These are phyloP conservation scores for Ligustrum vulgare DNA, from an alignment of 257 asterid genomes.

Conservation along the genomic window DNA sequence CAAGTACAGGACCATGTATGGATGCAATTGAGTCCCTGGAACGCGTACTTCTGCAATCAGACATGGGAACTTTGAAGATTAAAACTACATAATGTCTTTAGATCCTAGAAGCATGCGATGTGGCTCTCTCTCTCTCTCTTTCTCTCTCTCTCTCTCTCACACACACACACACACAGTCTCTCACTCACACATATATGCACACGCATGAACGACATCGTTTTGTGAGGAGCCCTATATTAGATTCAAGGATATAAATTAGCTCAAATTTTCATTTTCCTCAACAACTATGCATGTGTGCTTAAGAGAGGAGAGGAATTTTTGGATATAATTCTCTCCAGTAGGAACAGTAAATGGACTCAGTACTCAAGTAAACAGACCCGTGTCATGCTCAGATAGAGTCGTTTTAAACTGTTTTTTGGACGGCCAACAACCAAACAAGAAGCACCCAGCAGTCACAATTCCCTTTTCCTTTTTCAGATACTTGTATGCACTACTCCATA, in stretches of 20 bases:
- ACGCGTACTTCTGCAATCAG: constrained; percentile 53
- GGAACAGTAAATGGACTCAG: neutral
- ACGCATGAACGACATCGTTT: neutral
- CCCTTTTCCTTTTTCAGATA: neutral
- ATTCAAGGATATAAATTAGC: neutral
- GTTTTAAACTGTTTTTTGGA: neutral
- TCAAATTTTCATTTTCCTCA: neutral
- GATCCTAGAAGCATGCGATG: neutral
- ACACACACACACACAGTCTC: neutral
- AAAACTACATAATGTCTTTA: neutral
- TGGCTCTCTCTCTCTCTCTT: neutral
- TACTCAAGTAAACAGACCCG: neutral
- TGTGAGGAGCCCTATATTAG: neutral
- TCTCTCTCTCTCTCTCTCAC: neutral
- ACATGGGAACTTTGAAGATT: neutral
- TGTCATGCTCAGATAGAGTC: neutral
- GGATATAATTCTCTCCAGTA: neutral
- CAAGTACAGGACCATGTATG: constrained; percentile 87
- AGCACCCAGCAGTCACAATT: neutral
- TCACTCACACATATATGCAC: too few relatives aligned
- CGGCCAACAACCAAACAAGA: neutral
- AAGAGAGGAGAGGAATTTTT: neutral
- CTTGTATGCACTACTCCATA: neutral
- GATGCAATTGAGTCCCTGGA: constrained; percentile 69
- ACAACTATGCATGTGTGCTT: neutral